Percentiles rank a stretch among this genome's conserved stretches.
Conservation (phyloP, 2,329 filamentous ascomycete species). For the Myriosclerotinia scirpicola region DNA sequence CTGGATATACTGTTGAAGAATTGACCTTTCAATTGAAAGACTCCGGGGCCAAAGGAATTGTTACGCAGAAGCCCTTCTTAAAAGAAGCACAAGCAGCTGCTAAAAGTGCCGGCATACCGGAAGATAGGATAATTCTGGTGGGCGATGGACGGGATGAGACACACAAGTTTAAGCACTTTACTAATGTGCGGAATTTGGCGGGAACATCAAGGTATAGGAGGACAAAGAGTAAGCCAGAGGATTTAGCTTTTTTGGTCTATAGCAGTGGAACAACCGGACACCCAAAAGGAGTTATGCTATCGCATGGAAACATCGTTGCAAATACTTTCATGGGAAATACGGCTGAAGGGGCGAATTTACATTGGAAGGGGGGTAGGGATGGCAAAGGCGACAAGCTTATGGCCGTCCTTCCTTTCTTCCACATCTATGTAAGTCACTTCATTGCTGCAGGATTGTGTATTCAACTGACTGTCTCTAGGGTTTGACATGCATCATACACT, state of each 20-base stretch:
- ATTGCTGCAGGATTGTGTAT: neutral
- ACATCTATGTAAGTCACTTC: conserved; percentile 72
- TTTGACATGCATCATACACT: conserved; percentile 70
- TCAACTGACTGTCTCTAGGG: conserved; percentile 45
- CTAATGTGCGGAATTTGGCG: conserved; percentile 63
- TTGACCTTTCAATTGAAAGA: conserved; percentile 82
- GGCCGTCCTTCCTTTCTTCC: conserved; percentile 84
- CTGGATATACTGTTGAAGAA: conserved; percentile 80
- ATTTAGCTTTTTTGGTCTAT: conserved; percentile 83
- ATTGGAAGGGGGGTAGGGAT: conserved; percentile 57
- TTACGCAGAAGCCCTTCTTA: conserved; percentile 70
- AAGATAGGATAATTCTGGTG: conserved; percentile 72
- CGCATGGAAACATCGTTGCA: conserved; percentile 77
- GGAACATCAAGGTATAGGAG: conserved; percentile 58
- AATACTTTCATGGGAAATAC: conserved; percentile 61
- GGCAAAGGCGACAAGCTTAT: conserved; percentile 70
- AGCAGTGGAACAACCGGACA: conserved; percentile 86
- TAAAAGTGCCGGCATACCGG: conserved; percentile 64
- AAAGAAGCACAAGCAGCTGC: conserved; percentile 67
- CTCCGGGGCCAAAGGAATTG: conserved; percentile 69
- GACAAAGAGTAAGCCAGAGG: conserved; percentile 65
- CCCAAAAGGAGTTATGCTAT: conserved; percentile 88
- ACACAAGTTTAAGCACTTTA: conserved; percentile 68
- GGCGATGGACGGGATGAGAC: conserved; percentile 65
- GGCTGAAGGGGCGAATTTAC: conserved; percentile 56